Base-by-base conservation (phyloP, 1,139 yeast genomes). In the Suhomyces taliae region DNA sequence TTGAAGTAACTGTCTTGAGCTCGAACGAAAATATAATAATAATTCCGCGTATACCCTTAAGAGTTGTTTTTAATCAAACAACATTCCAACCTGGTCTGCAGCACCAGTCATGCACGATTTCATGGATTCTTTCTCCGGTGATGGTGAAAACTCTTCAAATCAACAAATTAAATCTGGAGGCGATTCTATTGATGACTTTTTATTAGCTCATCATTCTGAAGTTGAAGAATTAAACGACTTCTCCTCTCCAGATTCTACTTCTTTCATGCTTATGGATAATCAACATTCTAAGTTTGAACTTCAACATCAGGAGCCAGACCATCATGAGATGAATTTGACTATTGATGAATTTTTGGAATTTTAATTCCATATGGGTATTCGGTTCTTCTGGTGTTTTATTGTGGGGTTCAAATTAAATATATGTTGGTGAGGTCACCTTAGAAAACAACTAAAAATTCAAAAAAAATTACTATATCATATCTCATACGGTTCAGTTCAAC, bases 101-200 rank as follows among this genome's bases (percentile, higher is more conserved):
- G 75, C 74, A 67, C 74, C 75, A 67, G 59, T 64, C 70, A 64
- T 64, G 52, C 65, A 65, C 50, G 71, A 62, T 43, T 57, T 59
- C 48, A 48, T 61, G 50, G 66, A 56, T 47, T 44, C 44, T 14
- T 47, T 47, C 36, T 41, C 45, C 14, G 46, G 41, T 48, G 46
- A 52, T n/a, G 33, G 41, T 31, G 42, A 27, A 7, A 31, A 36
- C 6, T 27, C 40, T 31, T 34, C 39, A 11, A 32, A 37, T 27
- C 36, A 35, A 27, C 44, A 19, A 12, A 19, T 33, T 27, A 40
- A 45, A 32, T 33, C 40, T 15, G 34, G 36, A 15, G 44, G 47
- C 26, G 42, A 51, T 26, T 39, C 46, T 27, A 52, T 48, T 24
- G 58, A 59, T 43, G 58, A 53, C 46, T 58, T 57, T 31, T 53